Evolutionary conservation across 148 eudicot species (phyloP).

Genomic region (Talinum fruticosum): DNA sequence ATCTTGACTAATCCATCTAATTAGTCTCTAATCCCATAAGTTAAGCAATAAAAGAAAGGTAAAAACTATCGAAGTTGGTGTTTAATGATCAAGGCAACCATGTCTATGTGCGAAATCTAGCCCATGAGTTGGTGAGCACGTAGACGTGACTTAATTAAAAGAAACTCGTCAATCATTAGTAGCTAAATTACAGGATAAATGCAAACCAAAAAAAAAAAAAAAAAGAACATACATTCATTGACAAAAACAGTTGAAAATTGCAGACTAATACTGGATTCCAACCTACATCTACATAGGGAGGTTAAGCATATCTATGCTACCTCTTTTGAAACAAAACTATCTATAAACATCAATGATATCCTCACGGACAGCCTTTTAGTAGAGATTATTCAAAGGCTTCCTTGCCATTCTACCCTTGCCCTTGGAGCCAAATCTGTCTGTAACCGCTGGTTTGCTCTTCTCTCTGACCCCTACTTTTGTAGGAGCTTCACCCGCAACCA

Average conservation of each 20-base stretch:
- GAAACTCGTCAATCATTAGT: background rate
- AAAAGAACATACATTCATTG: background rate
- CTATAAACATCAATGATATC: slow-evolving; percentile 22
- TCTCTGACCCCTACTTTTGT: slow-evolving; percentile 19
- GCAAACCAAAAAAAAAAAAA: no score
- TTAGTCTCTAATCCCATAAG: slow-evolving; percentile 1
- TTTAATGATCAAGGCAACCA: slow-evolving; percentile 13
- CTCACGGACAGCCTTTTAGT: slow-evolving; percentile 16
- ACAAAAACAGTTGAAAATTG: background rate
- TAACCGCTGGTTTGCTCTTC: slow-evolving; percentile 22
- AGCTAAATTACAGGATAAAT: slow-evolving; percentile 8
- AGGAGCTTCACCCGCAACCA: slow-evolving; percentile 15
- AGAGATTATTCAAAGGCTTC: slow-evolving; percentile 30
- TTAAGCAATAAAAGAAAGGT: background rate
- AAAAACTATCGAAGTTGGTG: background rate
- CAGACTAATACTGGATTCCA: background rate
- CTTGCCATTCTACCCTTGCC: slow-evolving; percentile 4
- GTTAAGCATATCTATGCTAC: background rate
- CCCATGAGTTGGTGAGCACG: slow-evolving; percentile 28
- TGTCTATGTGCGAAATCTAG: slow-evolving; percentile 8
- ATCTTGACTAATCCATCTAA: background rate
- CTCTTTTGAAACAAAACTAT: background rate
- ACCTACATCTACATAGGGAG: slow-evolving; percentile 7
- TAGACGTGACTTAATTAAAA: background rate
- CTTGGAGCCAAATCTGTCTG: slow-evolving; percentile 30